Base-by-base conservation (phyloP, 208 protist species). In the Crithidia expoeki region DNA sequence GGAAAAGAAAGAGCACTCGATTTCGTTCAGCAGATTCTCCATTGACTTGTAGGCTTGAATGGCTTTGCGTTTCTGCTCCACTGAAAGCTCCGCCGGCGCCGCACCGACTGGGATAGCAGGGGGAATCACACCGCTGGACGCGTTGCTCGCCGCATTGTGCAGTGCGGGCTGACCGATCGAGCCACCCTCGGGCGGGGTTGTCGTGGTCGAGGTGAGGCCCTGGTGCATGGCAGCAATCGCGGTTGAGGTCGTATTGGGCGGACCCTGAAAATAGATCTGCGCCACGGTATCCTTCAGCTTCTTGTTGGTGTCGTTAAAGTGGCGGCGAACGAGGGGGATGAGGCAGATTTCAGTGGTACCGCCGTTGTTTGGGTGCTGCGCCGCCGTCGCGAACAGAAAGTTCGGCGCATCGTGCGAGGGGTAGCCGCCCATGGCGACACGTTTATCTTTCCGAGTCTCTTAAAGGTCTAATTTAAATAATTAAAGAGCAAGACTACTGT, bases 241-340 rank as follows among this genome's bases (percentile, higher is more conserved):
- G 21, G 67, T 65, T 7, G 63, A 59, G 16, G 77, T 82, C 27
- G 69, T 65, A 63, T 76, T 63, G n/a, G 76, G 76, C 42, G 84
- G 84, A 1, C 68, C 76, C 17, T 86, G 65, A 19, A 88, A 83
- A 61, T 77, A 85, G 10, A 83, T 50, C 60, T 85, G 68, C 32
- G 74, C 71, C 28, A 92, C 58, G 1, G 79, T 57, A 42, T 92
- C 86, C 76, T 92, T 92, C 60, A 92, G 64, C 36, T 60, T 56
- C 60, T 75, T 88, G 67, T 93, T 85, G 17, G 74, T 81, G 72
- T 93, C 87, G 59, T 95, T 93, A 77, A 93, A 95, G 84, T 93
- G 85, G 11, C 88, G 87, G n/a, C 88, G 83, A 21, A 94, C 61
- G 14, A 95, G 81, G 0, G 90, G 90, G 34, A 95, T 74, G 49